A percentile compares a stretch with the other conserved stretches of the same genome.
Evolutionary conservation across 2,329 filamentous ascomycete genomes (phyloP).

Genomic region (Erysiphe neolycopersici): DNA sequence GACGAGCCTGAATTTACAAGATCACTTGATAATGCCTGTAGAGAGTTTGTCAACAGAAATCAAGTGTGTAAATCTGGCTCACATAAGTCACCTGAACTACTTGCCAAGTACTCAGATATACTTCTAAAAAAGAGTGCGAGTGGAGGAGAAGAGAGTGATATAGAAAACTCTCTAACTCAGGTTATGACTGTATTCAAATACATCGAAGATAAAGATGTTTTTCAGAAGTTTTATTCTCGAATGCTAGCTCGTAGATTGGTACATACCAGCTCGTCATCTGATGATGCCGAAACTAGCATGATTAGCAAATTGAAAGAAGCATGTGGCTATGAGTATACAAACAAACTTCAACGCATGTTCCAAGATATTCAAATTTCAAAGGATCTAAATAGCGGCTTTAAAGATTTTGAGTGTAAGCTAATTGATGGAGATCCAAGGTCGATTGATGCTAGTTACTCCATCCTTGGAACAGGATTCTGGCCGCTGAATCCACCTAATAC

Average conservation of each 20-base stretch:
- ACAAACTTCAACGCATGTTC: slow-evolving; percentile 99
- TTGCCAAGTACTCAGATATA: slow-evolving; percentile 88
- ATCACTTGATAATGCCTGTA: slow-evolving; percentile 85
- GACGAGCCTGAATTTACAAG: slow-evolving; percentile 93
- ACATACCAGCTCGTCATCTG: slow-evolving; percentile 81
- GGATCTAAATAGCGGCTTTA: slow-evolving; percentile 76
- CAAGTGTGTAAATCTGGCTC: slow-evolving; percentile 84
- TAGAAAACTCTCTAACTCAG: slow-evolving; percentile 67
- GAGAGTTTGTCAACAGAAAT: slow-evolving; percentile 95
- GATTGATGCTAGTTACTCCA: slow-evolving; percentile 67
- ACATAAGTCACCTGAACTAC: slow-evolving; percentile 76
- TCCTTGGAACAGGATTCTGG: slow-evolving; percentile 94
- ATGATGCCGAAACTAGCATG: slow-evolving; percentile 97
- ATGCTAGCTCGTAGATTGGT: slow-evolving; percentile 90
- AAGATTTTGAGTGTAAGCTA: slow-evolving; percentile 43
- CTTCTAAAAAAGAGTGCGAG: slow-evolving; percentile 81
- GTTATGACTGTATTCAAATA: slow-evolving; percentile 99
- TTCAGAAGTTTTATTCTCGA: slow-evolving; percentile 97
- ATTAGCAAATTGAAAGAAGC: slow-evolving; percentile 98
- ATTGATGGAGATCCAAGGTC: slow-evolving; percentile 37
- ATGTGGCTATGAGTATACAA: slow-evolving; percentile 96
- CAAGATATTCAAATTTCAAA: slow-evolving; percentile 98
- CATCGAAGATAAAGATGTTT: slow-evolving; percentile 98
- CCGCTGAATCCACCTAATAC: slow-evolving; percentile 69
- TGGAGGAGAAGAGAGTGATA: slow-evolving; percentile 75